Conservation (phyloP, 106 monocot species). For the Gastrodia elata region DNA sequence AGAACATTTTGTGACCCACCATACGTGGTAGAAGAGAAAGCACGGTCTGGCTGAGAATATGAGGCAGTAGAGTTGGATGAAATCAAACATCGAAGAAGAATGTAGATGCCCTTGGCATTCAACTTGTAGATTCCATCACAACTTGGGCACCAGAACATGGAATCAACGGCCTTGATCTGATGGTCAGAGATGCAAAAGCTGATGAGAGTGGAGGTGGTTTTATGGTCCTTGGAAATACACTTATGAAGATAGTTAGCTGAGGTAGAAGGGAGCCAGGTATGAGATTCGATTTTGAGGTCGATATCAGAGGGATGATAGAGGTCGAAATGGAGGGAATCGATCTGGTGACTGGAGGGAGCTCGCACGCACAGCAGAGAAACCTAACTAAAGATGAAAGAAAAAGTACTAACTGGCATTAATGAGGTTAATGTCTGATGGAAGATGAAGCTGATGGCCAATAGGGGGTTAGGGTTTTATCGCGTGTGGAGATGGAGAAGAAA, state of each 20-base stretch:
- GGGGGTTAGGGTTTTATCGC: no score
- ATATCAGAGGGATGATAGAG: slow-evolving; percentile 34
- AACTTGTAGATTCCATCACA: slow-evolving; percentile 10
- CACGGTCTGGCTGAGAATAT: background rate
- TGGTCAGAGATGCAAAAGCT: slow-evolving; percentile 71
- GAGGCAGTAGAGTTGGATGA: slow-evolving; percentile 13
- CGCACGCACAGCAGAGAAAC: no score
- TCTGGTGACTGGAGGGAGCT: slow-evolving; percentile 33
- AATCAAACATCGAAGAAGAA: slow-evolving; percentile 25
- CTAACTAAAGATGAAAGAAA: no score
- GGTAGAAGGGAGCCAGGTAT: slow-evolving; percentile 53
- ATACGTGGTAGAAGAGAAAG: slow-evolving; percentile 6
- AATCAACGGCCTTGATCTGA: slow-evolving; percentile 20
- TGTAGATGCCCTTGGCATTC: slow-evolving; percentile 12
- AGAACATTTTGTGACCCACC: slow-evolving; percentile 20
- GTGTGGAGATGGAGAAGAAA: no score
- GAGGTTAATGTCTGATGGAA: no score
- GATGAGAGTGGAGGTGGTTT: slow-evolving; percentile 34
- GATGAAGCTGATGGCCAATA: no score
- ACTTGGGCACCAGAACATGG: slow-evolving; percentile 16
- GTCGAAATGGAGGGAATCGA: slow-evolving; percentile 35
- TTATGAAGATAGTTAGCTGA: slow-evolving; percentile 42
- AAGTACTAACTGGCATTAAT: no score
- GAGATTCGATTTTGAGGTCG: slow-evolving; percentile 75
- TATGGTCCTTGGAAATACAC: slow-evolving; percentile 44